Percentiles rank a stretch among this genome's conserved stretches.
These are phyloP conservation scores for Aspergillus uvarum DNA, from an alignment of 2,329 filamentous ascomycete genomes.

Conservation along the genomic window DNA sequence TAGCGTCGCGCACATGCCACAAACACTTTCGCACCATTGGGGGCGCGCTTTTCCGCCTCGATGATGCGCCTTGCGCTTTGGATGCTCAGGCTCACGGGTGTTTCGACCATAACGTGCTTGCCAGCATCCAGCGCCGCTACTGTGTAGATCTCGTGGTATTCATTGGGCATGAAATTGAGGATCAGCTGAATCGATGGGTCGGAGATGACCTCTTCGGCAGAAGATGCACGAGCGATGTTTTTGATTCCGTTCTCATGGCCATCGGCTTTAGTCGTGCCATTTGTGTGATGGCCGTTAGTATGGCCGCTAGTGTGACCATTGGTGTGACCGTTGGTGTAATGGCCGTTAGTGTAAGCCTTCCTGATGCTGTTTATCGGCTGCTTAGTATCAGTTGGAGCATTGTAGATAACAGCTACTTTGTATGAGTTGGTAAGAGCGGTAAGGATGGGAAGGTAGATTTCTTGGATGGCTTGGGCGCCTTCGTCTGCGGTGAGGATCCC, in stretches of 20 bases:
- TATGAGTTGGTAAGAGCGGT: slow-evolving; percentile 45
- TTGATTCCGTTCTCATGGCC: background rate
- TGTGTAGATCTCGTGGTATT: slow-evolving; percentile 55
- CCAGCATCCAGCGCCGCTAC: slow-evolving; percentile 53
- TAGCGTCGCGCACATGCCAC: slow-evolving; percentile 65
- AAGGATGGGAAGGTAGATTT: slow-evolving; percentile 55
- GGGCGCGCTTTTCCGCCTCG: slow-evolving; percentile 48
- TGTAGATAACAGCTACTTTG: slow-evolving; percentile 52
- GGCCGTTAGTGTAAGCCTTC: background rate
- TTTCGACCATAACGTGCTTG: slow-evolving; percentile 62
- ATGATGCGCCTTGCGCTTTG: slow-evolving; percentile 50
- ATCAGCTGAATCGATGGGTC: slow-evolving; percentile 43
- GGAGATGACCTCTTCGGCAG: slow-evolving; percentile 44
- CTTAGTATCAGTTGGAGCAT: slow-evolving; percentile 40
- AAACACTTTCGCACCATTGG: slow-evolving; percentile 49
- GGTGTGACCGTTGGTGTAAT: background rate
- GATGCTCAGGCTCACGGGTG: slow-evolving; percentile 55
- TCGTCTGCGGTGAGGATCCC: slow-evolving; percentile 35
- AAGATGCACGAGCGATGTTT: background rate
- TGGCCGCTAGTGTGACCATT: slow-evolving; percentile 1
- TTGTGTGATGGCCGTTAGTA: background rate
- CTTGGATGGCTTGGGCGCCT: slow-evolving; percentile 49
- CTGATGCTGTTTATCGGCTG: background rate
- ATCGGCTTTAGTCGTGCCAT: slow-evolving; percentile 2
- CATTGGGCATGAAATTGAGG: slow-evolving; percentile 57